Evolutionary conservation across 768 basidiomycete species (phyloP).

Genomic region (Phylloporus sp.): DNA sequence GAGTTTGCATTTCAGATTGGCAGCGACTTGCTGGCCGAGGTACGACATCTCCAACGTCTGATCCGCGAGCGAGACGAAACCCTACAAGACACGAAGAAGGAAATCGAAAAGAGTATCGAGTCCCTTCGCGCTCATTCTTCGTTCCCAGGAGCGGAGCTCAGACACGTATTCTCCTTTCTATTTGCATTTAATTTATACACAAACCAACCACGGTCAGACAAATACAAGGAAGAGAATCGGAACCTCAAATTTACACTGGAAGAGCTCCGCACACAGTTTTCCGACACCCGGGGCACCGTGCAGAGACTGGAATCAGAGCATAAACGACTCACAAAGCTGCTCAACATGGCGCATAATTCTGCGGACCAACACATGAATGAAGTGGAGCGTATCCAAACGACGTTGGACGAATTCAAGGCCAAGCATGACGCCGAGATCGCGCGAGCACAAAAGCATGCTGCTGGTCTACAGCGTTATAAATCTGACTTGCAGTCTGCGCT

Average conservation of each 20-base stretch:
- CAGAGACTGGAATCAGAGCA: slow-evolving; percentile 79
- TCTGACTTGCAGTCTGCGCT: slow-evolving; percentile 82
- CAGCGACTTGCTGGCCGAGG: slow-evolving; percentile 86
- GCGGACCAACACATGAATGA: slow-evolving; percentile 88
- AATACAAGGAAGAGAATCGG: slow-evolving; percentile 99
- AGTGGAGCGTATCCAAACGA: slow-evolving; percentile 59
- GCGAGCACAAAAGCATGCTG: slow-evolving; percentile 81
- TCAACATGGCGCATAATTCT: slow-evolving; percentile 68
- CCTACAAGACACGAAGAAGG: slow-evolving; percentile 86
- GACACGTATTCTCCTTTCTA: slow-evolving; percentile 44
- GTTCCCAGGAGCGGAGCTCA: slow-evolving; percentile 74
- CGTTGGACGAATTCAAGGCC: slow-evolving; percentile 70
- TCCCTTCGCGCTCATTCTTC: slow-evolving; percentile 64
- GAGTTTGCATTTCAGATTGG: slow-evolving; percentile 99
- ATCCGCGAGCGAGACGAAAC: slow-evolving; percentile 91
- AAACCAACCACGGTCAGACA: slow-evolving; percentile 48
- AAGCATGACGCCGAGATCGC: slow-evolving; percentile 97
- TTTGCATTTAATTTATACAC: neutral
- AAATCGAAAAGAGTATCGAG: slow-evolving; percentile 82
- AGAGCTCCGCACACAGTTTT: slow-evolving; percentile 70
- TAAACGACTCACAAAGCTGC: slow-evolving; percentile 72
- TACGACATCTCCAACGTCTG: slow-evolving; percentile 84
- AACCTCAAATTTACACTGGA: slow-evolving; percentile 93
- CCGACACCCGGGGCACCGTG: slow-evolving; percentile 59
- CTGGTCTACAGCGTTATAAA: slow-evolving; percentile 87